These are phyloP conservation scores for Fusarium humuli DNA, from an alignment of 2,329 filamentous ascomycete species.

Conservation along the genomic window DNA sequence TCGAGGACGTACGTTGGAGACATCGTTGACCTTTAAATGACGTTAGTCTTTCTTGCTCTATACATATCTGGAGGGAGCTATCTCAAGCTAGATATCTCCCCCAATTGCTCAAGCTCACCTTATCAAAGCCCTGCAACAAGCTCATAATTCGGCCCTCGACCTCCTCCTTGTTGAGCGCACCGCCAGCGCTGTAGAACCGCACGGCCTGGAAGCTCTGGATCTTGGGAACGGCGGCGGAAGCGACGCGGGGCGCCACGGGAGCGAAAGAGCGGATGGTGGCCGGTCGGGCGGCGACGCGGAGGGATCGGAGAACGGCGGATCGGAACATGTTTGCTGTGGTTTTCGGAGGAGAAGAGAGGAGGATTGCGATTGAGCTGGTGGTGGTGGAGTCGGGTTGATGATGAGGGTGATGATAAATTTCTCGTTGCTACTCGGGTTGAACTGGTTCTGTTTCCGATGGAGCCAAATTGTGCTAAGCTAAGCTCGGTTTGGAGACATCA, in stretches of 20 bases:
- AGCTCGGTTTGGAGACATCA: constrained; percentile 41
- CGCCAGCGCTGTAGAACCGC: constrained; percentile 87
- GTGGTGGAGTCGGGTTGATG: constrained; percentile 26
- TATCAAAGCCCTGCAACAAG: constrained; percentile 96
- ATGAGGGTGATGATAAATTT: constrained; percentile 58
- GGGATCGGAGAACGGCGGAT: constrained; percentile 82
- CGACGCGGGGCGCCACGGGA: constrained; percentile 66
- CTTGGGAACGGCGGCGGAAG: constrained; percentile 69
- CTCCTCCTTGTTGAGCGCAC: constrained; percentile 82
- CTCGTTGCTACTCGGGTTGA: constrained; percentile 52
- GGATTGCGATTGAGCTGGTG: constrained; percentile 30
- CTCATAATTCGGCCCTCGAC: constrained; percentile 93
- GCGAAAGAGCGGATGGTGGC: constrained; percentile 71
- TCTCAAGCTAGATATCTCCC: neutral
- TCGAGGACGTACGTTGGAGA: constrained; percentile 65
- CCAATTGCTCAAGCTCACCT: constrained; percentile 59
- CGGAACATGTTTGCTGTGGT: constrained; percentile 80
- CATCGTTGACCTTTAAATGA: constrained; percentile 72
- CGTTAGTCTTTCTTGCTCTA: constrained; percentile 44
- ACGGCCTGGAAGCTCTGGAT: constrained; percentile 74
- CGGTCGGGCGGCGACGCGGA: constrained; percentile 62
- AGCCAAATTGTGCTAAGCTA: constrained; percentile 41
- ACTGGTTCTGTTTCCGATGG: constrained; percentile 41
- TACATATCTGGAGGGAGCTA: neutral
- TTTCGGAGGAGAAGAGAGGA: constrained; percentile 14